Evolutionary conservation across 257 asterid genomes (phyloP), one percentile per base, ranked within the genome.

Genomic region (Solanum tarijense): DNA sequence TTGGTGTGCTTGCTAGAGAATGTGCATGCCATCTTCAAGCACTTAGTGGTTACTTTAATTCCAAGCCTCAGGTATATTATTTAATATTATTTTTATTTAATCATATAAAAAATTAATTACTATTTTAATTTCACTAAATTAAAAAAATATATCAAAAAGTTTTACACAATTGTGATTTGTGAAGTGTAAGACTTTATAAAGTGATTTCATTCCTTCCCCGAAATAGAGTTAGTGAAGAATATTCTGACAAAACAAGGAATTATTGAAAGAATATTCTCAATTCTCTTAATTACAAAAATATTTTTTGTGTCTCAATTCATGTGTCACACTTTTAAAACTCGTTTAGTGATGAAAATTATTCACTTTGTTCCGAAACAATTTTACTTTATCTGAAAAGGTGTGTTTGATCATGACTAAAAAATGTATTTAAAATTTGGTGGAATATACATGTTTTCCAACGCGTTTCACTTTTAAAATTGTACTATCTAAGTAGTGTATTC

Each of bases 1-100:
- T 94, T 18, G 96, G 99, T 18, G 92, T 39, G 34, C 88, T 92
- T 6, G 86, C 87, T 12, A 91, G 98, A 85, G 95, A 93, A 89
- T 95, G 99, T 78, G 98, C 98, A 21, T 94, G 91, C 91, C 93
- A 91, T 31, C 87, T 96, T 52, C 92, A 96, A 87, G 89, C 95
- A 32, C 98, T 96, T 34, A 68, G 23, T 34, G 74, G 88, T 38
- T 91, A 75, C 90, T 65, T 87, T 32, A 79, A 89, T 21, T 84
- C 94, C 14, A 76, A 87, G 29, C 87, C 89, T n/a, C 90, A 90
- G 89, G 90, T 39, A 38, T 38, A 36, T 75, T 36, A 34, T 20
- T 36, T 5, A 9, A 5, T 74, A 36, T 6, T 68, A 1, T 27
- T 74, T 72, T 34, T 1, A 34, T 18, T 72, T 72, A 11, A 25